These are phyloP conservation scores for Blastobotrys mokoenaii DNA, from an alignment of 805 yeast genomes.

Conservation along the genomic window DNA sequence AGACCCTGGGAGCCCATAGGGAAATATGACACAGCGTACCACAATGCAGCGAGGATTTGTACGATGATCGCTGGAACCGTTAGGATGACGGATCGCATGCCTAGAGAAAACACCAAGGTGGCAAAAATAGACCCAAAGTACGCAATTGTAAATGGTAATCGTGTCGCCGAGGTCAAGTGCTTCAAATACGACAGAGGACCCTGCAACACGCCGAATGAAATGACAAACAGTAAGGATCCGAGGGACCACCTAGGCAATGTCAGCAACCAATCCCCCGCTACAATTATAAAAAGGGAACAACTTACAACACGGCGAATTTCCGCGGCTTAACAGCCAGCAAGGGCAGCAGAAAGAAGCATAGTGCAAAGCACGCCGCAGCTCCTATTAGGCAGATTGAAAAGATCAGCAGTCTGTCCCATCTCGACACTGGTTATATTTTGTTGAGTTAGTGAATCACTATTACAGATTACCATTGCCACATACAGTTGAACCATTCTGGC, in stretches of 20 bases:
- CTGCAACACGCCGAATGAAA: conserved; percentile 84
- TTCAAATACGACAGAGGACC: conserved; percentile 77
- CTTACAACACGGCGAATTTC: conserved; percentile 56
- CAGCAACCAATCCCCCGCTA: not conserved
- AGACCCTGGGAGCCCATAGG: conserved; percentile 88
- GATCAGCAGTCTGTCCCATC: conserved; percentile 73
- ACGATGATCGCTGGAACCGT: conserved; percentile 68
- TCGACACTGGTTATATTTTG: conserved; percentile 32
- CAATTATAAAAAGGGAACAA: not conserved
- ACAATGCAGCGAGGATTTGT: conserved; percentile 79
- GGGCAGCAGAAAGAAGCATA: conserved; percentile 81
- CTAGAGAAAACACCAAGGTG: conserved; percentile 71
- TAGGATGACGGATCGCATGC: conserved; percentile 60
- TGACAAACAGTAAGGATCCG: conserved; percentile 78
- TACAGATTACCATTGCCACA: too few species aligned
- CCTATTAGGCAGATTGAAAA: conserved; percentile 72
- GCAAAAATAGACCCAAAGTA: conserved; percentile 73
- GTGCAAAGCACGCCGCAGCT: conserved; percentile 68
- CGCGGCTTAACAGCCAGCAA: conserved; percentile 83
- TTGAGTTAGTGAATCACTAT: too few species aligned
- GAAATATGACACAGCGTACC: conserved; percentile 86
- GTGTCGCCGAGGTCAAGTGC: conserved; percentile 65
- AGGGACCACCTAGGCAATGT: conserved; percentile 58
- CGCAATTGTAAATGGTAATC: conserved; percentile 71
- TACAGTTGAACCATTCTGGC: conserved; percentile 31